Evolutionary conservation across 441 rosid genomes (phyloP), one percentile per base, ranked within the genome.

Genomic region (Adansonia grandidieri): DNA sequence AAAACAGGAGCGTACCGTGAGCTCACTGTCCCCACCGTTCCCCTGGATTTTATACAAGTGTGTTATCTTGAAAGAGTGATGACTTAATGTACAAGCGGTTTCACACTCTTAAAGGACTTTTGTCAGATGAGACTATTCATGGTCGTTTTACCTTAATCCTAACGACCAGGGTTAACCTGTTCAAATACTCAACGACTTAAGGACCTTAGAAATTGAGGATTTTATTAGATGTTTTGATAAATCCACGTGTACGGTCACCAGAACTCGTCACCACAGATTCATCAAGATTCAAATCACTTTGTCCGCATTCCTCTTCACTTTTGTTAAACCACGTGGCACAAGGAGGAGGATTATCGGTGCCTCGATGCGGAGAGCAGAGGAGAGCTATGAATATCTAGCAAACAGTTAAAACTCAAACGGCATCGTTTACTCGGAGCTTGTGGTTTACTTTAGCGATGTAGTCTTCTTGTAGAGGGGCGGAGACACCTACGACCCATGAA

Each of bases 381-480:
- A 2, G 61, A n/a, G 9, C 20, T n/a, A 5, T n/a, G 20, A n/a
- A 15, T 15, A 54, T 20, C 15, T 60, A 60, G 5, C 15, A n/a
- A 13, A 6, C 19, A 20, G 20, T 9, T 15, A 4, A 24, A 24
- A 28, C 32, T 1, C 32, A 71, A 53, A 71, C 62, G 75, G 2
- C 24, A 53, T n/a, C 75, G 62, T 71, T 9, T 51, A 7, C 6
- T 5, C 14, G 24, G 24, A 24, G 4, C 61, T 50, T 11, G 4
- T 37, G 7, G 7, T 67, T 42, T 17, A 20, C 17, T 28, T 11
- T 62, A 62, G 10, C 6, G 45, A 4, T 11, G 37, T 40, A 44
- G 78, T 76, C 24, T 77, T 78, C 80, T 60, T 58, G 83, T 84
- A 73, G 85, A 85, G 56, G 6, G 84, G 75, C 82, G 79, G 85